Percentiles rank a stretch among this genome's conserved stretches.
phyloP scores from a whole-genome alignment of 495 filamentous ascomycete species.

The Rhypophila decipiens region DNA sequence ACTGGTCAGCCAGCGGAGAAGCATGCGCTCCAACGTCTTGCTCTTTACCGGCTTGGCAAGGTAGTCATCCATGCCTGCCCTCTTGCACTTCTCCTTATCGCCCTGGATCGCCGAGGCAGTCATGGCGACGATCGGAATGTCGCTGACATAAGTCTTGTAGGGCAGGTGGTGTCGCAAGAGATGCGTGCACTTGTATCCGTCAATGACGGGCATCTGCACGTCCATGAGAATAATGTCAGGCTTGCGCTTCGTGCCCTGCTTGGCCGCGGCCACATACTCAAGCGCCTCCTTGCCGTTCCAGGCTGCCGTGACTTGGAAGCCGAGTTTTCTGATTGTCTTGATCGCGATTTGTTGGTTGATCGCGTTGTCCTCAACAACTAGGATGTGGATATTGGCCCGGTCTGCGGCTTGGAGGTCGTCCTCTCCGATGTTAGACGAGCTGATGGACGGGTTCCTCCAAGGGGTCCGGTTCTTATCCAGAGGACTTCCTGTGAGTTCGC shows the following conservation, averaged over 20 bases:
- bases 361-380: conserved; percentile 79
- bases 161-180: conserved; percentile 56
- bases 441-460: conserved; percentile 26
- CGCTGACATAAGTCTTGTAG: conserved; percentile 44
- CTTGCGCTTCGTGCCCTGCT: conserved; percentile 33
- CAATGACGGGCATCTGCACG: conserved; percentile 76
- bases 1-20: conserved; percentile 48
- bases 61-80: conserved; percentile 81
- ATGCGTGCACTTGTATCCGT: conserved; percentile 73
- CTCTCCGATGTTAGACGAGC: conserved; percentile 19
- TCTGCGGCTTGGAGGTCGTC: conserved; percentile 37
- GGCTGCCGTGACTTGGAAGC: conserved; percentile 63
- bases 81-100: conserved; percentile 69
- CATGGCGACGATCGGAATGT: conserved; percentile 72
- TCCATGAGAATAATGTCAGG: conserved; percentile 86
- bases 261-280: conserved; percentile 48
- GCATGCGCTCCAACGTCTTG: conserved; percentile 63
- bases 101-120: conserved; percentile 78
- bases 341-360: conserved; percentile 77
- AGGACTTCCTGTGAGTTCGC: conserved; percentile 16
- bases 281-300: conserved; percentile 75
- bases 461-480: conserved; percentile 23
- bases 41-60: conserved; percentile 70
- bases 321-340: conserved; percentile 65
- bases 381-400: conserved; percentile 50